Evolutionary conservation across 768 basidiomycete species (phyloP).

Genomic region (Trametes cinnabarina): DNA sequence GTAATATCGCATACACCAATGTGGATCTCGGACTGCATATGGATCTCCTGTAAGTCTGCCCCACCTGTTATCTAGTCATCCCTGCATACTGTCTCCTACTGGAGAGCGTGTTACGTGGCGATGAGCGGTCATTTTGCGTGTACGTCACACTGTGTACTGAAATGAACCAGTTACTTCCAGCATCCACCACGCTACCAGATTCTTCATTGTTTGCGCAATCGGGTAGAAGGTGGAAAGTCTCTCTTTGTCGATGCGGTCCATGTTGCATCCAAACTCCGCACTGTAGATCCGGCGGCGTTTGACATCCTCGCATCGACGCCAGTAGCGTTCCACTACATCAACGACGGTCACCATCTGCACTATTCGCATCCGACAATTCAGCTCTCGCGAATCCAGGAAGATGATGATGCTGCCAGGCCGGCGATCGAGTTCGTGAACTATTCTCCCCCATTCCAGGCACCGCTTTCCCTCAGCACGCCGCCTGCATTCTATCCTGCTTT

Average conservation of each 20-base stretch:
- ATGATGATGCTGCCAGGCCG: background rate
- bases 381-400: constrained; percentile 34
- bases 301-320: constrained; percentile 54
- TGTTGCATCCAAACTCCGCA: constrained; percentile 54
- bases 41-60: constrained; percentile 75
- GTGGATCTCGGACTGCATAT: constrained; percentile 85
- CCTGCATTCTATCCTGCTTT: constrained; percentile 62
- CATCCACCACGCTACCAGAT: constrained; percentile 91
- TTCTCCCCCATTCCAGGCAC: constrained; percentile 93
- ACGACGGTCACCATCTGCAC: constrained; percentile 83
- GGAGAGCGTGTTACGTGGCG: too few relatives aligned
- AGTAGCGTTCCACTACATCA: constrained; percentile 90
- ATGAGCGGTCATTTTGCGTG: background rate
- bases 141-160: background rate
- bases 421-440: constrained; percentile 77
- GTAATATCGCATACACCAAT: constrained; percentile 95
- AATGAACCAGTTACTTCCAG: constrained; percentile 70
- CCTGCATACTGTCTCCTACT: too few relatives aligned
- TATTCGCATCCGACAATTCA: constrained; percentile 74
- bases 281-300: constrained; percentile 50
- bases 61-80: too few relatives aligned
- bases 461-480: constrained; percentile 56
- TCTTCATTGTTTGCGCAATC: constrained; percentile 86
- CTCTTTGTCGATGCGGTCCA: constrained; percentile 82
- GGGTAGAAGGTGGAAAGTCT: constrained; percentile 78